phyloP scores from a whole-genome alignment of 1,284 basidiomycete genomes.

The Trichosporon asahii region DNA sequence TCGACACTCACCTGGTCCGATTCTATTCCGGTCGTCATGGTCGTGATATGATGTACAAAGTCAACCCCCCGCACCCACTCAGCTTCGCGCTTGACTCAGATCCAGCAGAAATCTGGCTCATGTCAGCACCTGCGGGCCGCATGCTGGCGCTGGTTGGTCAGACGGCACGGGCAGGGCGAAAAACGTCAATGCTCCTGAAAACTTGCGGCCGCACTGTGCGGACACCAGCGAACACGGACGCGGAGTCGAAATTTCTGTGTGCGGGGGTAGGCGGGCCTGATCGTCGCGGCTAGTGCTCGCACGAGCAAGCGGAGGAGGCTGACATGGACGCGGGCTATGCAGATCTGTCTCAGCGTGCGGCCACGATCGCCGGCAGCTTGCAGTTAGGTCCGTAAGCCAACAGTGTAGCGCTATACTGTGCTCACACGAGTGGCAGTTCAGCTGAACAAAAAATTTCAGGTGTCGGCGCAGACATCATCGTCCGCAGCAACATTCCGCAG shows the following conservation, averaged over 20 bases:
- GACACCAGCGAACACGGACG: background rate
- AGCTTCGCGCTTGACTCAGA: background rate
- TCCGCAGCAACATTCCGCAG: background rate
- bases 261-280: background rate
- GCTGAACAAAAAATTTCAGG: background rate
- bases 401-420: too few relatives aligned
- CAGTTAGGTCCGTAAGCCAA: too few relatives aligned
- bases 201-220: background rate
- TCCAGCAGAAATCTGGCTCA: background rate
- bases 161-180: background rate
- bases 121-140: background rate
- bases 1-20: background rate
- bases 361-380: too few relatives aligned
- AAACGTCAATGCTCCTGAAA: background rate
- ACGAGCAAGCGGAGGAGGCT: background rate
- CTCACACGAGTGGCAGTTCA: too few relatives aligned
- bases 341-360: too few relatives aligned
- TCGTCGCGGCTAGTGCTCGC: background rate
- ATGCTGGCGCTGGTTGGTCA: background rate
- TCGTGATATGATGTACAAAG: background rate
- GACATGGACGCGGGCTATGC: background rate
- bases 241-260: background rate
- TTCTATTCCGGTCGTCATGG: background rate
- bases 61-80: background rate
- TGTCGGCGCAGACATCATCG: background rate